These are phyloP conservation scores for Colletotrichum somersetense DNA, from an alignment of 2,329 filamentous ascomycete genomes.

Conservation along the genomic window DNA sequence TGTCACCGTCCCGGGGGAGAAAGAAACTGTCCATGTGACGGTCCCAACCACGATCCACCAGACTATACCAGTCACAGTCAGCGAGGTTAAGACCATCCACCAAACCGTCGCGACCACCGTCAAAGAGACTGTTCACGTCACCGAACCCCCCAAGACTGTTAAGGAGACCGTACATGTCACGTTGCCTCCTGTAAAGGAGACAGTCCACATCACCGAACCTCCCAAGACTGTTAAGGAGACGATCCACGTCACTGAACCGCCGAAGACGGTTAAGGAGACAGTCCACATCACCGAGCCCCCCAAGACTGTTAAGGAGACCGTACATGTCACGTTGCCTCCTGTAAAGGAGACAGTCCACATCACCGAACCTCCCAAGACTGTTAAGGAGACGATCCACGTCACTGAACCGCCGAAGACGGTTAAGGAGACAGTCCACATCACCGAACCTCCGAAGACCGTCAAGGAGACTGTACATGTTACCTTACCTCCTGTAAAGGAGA, in stretches of 20 bases:
- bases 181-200: slow-evolving; percentile 7
- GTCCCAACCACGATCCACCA: slow-evolving; percentile 22
- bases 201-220: slow-evolving; percentile 19
- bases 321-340: slow-evolving; percentile 20
- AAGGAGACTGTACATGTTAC: slow-evolving; percentile 17
- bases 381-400: too few species aligned
- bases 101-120: slow-evolving; percentile 22
- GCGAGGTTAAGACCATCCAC: slow-evolving; percentile 27
- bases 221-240: not conserved
- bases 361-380: slow-evolving; percentile 11
- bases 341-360: slow-evolving; percentile 15
- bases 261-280: not conserved
- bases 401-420: not conserved
- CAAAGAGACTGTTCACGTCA: slow-evolving; percentile 34
- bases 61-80: slow-evolving; percentile 25
- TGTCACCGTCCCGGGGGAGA: slow-evolving; percentile 18
- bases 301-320: slow-evolving; percentile 26
- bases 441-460: slow-evolving; percentile 8
- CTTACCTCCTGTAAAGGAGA: slow-evolving; percentile 4
- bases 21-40: slow-evolving; percentile 33
- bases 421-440: not conserved
- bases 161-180: slow-evolving; percentile 33
- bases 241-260: slow-evolving; percentile 11
- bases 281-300: slow-evolving; percentile 28
- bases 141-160: slow-evolving; percentile 17